Base-by-base conservation (phyloP, 192 early-diverging fungal species). In the Coemansia erecta region DNA sequence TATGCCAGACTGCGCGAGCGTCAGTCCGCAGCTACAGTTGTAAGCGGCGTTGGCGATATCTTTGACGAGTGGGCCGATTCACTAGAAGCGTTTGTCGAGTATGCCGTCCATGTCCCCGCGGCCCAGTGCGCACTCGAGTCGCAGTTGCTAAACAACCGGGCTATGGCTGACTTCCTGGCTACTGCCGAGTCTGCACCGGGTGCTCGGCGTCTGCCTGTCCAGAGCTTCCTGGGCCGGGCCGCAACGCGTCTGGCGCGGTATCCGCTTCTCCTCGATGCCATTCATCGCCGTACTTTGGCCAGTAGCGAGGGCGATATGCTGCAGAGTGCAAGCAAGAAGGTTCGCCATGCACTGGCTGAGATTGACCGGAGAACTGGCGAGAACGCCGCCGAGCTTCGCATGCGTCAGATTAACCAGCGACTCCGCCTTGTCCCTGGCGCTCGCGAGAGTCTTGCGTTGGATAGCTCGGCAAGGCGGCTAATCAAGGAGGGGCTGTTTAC, bases 201-300 rank as follows among this genome's bases (percentile, higher is more conserved):
- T 45, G 88, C 87, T 15, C 82, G 92, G 19, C 87, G 89, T 19
- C 67, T 97, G 40, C 88, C 92, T 45, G 65, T 95, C 35, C 89
- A 94, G 73, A 91, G 90, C 62, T 97, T 95, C 60, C 68, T 97
- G 21, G 89, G 86, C 0, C 85, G 93, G 21, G 94, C 95, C 0
- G 91, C 92, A 0, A 88, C 94, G 15, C 86, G 93, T 21, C 63
- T 97, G 26, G 94, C 90, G 7, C 82, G 91, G 51, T 98, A 95
- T 62, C 89, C 87, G 18, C 72, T 98, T 26, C 77, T 98, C 8
- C 70, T 98, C 15, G 77, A 86, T 26, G 90, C 88, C 7, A 84
- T 92, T 35, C 61, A 92, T 15, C 89, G 94, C 60, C 82, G 87
- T 49, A 86, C 92, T 13, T 80, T 83, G 5, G 69, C 77, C 26